These are phyloP conservation scores for Dryadomyces quercus-mongolicae DNA, from an alignment of 2,329 filamentous ascomycete species.

Conservation along the genomic window DNA sequence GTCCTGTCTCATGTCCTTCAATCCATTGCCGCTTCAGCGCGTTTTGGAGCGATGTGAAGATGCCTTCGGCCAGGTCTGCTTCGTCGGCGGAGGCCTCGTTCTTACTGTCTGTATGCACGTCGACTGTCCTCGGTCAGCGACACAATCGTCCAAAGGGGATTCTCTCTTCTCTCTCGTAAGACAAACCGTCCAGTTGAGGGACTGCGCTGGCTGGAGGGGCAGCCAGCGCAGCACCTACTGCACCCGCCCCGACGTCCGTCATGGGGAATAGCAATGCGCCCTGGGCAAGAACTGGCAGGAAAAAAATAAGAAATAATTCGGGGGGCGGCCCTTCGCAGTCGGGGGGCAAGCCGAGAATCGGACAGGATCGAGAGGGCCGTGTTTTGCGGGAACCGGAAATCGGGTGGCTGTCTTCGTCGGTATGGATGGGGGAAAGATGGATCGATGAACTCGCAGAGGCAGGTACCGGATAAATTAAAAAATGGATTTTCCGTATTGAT, in stretches of 20 bases:
- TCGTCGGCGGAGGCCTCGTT: neutral
- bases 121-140: neutral
- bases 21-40: constrained; percentile 15
- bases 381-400: neutral
- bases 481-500: constrained; percentile 3
- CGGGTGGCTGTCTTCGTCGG: neutral
- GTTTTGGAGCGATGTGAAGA: constrained; percentile 8
- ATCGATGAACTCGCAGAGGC: neutral
- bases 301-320: neutral
- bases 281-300: neutral
- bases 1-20: constrained; percentile 6
- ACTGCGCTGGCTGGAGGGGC: neutral
- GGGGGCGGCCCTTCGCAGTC: neutral
- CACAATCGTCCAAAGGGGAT: no score
- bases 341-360: no score
- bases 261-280: neutral
- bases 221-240: constrained; percentile 1
- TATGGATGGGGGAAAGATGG: neutral
- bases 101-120: neutral
- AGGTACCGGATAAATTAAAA: constrained; percentile 3
- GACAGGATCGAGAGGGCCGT: neutral
- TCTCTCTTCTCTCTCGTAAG: neutral
- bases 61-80: neutral
- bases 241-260: constrained; percentile 1
- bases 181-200: neutral